Evolutionary conservation across 169 alveolate species (phyloP), one percentile per base, ranked within the genome.

Genomic region (Cryptosporidium felis): DNA sequence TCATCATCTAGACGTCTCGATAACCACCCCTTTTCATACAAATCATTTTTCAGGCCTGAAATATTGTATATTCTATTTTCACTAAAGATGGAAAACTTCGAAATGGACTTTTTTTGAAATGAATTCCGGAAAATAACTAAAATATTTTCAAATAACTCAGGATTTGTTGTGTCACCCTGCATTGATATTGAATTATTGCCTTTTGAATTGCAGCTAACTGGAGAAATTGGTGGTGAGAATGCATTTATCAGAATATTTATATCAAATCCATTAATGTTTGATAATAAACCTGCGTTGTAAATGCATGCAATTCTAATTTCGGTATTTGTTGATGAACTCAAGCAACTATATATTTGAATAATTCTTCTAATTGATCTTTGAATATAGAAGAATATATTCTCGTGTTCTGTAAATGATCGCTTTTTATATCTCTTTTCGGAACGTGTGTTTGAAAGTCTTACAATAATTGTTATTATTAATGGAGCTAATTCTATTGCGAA

Each of bases 21-120:
- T 36, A 74, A 8, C 85, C 85, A 74, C 1, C 85, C 85, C 34
- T 51, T 51, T 30, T 74, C 85, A 28, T 40, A 53, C 16, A 74
- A 32, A 18, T 53, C 60, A 18, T 49, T 74, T 10, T 21, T 38
- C 40, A 28, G 26, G 6, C 85, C 85, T 36, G 34, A 32, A 21
- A 47, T 49, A 14, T 23, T 51, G 38, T 1, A 6, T 38, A 74
- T 49, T 74, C 53, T 49, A 6, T 18, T 21, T 14, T 16, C 21
- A 32, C 41, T 53, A 3, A 74, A 1, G 4, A 36, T n/a, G 42
- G 85, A 74, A 53, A 74, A 74, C 16, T 21, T n/a, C n/a, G n/a
- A n/a, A n/a, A n/a, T n/a, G n/a, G n/a, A n/a, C n/a, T n/a, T n/a
- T n/a, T n/a, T n/a, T n/a, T n/a, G n/a, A n/a, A n/a, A n/a, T n/a